A percentile compares a stretch with the other conserved stretches of the same genome.
Evolutionary conservation across 345 rosid genomes (phyloP).

Genomic region (Capsella bursapastoris): DNA sequence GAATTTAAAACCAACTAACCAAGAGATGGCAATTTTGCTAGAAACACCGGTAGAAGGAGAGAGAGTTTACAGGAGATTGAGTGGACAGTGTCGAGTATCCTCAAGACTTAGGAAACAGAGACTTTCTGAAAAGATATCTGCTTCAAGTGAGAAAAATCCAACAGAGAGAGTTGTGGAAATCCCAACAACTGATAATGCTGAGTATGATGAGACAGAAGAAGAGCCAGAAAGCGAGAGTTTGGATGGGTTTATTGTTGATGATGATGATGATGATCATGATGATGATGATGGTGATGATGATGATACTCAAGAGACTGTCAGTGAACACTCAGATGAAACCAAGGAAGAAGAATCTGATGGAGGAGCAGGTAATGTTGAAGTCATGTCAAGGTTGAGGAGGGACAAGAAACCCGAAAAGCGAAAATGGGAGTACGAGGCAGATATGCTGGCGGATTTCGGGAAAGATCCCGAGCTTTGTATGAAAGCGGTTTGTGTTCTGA

Average conservation of each 20-base stretch:
- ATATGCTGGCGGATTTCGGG: conserved; percentile 74
- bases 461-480: conserved; percentile 73
- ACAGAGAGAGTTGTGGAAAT: conserved; percentile 40
- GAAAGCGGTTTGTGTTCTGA: conserved; percentile 83
- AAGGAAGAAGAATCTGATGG: conserved; percentile 51
- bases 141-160: conserved; percentile 4
- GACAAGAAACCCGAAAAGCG: conserved; percentile 47
- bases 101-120: conserved; percentile 48
- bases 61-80: conserved; percentile 26
- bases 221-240: conserved; percentile 54
- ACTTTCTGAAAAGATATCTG: conserved; percentile 5
- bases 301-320: conserved; percentile 38
- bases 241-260: conserved; percentile 57
- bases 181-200: conserved; percentile 45
- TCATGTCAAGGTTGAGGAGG: conserved; percentile 56
- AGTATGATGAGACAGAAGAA: conserved; percentile 52
- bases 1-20: conserved; percentile 42
- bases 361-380: conserved; percentile 39
- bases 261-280: conserved; percentile 36
- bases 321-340: conserved; percentile 17
- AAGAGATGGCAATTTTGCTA: conserved; percentile 20
- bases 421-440: conserved; percentile 66
- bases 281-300: conserved; percentile 50
- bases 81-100: conserved; percentile 45
- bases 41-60: conserved; percentile 1